phyloP scores from a whole-genome alignment of 2,329 filamentous ascomycete species.

The Ophiostoma angusticollis region DNA sequence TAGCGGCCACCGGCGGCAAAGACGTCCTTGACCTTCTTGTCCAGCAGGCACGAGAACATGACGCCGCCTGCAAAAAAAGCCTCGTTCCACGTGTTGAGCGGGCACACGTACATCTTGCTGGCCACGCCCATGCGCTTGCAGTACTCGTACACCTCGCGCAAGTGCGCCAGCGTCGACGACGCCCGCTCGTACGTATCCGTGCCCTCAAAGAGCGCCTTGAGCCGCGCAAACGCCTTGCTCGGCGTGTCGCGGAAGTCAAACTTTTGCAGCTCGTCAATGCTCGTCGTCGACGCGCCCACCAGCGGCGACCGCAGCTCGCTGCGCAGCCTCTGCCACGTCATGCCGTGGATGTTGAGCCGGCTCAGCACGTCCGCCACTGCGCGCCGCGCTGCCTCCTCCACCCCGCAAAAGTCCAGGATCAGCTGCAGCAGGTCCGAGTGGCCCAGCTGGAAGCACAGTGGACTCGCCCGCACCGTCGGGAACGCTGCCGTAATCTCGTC shows the following conservation, averaged over 20 bases:
- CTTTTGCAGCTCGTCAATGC: slow-evolving; percentile 73
- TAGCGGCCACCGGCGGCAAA: slow-evolving; percentile 92
- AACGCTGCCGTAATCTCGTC: slow-evolving; percentile 81
- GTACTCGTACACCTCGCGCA: slow-evolving; percentile 67
- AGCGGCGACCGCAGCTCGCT: slow-evolving; percentile 68
- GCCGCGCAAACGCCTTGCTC: slow-evolving; percentile 42
- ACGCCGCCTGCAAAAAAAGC: slow-evolving; percentile 79
- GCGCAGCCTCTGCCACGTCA: slow-evolving; percentile 72
- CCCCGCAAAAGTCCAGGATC: slow-evolving; percentile 82
- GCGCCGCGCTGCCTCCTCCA: slow-evolving; percentile 54
- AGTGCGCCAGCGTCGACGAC: slow-evolving; percentile 62
- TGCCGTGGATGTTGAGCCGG: slow-evolving; percentile 70
- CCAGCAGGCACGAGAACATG: slow-evolving; percentile 81
- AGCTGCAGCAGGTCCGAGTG: slow-evolving; percentile 76
- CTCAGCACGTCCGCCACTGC: slow-evolving; percentile 73
- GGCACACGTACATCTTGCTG: slow-evolving; percentile 71
- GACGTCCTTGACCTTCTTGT: slow-evolving; percentile 70
- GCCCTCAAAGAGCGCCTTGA: slow-evolving; percentile 48
- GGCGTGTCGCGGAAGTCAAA: slow-evolving; percentile 73
- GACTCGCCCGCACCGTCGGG: slow-evolving; percentile 54
- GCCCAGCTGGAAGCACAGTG: slow-evolving; percentile 82
- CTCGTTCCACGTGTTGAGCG: slow-evolving; percentile 79
- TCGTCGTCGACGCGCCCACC: slow-evolving; percentile 75
- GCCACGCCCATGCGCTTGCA: slow-evolving; percentile 61
- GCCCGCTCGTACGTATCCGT: slow-evolving; percentile 60